phyloP scores from a whole-genome alignment of 1,284 basidiomycete species.

The Omphalotus olearius region DNA sequence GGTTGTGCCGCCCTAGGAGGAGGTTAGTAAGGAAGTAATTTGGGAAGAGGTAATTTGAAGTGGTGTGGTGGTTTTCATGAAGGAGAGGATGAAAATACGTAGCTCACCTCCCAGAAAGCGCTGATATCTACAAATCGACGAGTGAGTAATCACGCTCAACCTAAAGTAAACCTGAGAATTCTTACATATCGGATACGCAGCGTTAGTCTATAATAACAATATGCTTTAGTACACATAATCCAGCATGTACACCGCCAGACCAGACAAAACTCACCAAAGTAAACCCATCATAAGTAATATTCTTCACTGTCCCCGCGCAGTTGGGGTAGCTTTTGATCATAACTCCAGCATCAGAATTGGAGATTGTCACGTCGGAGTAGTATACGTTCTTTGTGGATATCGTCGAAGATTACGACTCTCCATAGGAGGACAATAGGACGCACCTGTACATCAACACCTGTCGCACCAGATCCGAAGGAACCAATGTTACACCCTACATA shows the following conservation, averaged over 20 bases:
- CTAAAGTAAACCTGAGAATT: too few species aligned
- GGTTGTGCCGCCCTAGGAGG: slow-evolving; percentile 11
- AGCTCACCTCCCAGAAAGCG: slow-evolving; percentile 15
- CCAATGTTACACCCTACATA: slow-evolving; percentile 20
- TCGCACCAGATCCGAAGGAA: slow-evolving; percentile 18
- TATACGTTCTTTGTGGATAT: slow-evolving; percentile 21
- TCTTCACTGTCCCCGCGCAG: slow-evolving; percentile 19
- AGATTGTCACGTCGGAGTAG: slow-evolving; percentile 20
- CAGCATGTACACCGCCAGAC: background rate
- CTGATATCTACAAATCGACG: slow-evolving; percentile 11
- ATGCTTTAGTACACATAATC: background rate
- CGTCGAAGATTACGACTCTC: too few species aligned
- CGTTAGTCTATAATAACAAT: background rate
- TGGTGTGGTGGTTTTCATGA: too few species aligned
- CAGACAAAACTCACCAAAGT: slow-evolving; percentile 1
- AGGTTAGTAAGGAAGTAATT: too few species aligned
- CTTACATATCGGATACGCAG: slow-evolving; percentile 7
- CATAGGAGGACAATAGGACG: too few species aligned
- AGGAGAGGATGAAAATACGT: background rate
- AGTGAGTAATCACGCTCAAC: background rate
- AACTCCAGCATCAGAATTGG: slow-evolving; percentile 18
- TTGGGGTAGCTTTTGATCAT: slow-evolving; percentile 21
- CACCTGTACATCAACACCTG: slow-evolving; percentile 6
- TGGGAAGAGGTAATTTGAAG: too few species aligned
- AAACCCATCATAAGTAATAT: slow-evolving; percentile 16